Base-by-base conservation (phyloP, 2,329 filamentous ascomycete genomes). In the Coniochaeta prunicola region DNA sequence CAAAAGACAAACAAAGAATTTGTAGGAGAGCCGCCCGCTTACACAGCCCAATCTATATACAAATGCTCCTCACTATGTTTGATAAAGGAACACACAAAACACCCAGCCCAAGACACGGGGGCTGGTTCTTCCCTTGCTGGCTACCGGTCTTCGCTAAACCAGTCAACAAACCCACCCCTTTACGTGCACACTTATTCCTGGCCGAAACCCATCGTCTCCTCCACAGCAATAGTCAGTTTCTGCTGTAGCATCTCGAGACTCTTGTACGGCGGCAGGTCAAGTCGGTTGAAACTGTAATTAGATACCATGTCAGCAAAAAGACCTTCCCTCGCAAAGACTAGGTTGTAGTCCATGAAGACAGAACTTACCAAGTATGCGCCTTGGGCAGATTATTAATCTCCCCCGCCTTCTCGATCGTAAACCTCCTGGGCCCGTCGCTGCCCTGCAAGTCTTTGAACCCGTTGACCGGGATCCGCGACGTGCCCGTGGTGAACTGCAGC, bases 371-470 rank as follows among this genome's bases (percentile, higher is more conserved):
- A 67, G 94, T 99, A 73, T 99, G 94, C 61, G 92, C 94, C 77
- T 99, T 99, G 33, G 94, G 94, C 70, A 99, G 74, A 67, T 97
- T 96, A 61, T 82, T 86, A 57, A 92, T 80, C 71, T 97, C 94
- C 60, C 94, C 94, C 38, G 92, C 91, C 78, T 97, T 97, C 74
- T 99, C 94, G 73, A 99, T 97, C 0, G 94, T 99, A 69, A 99
- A 99, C 63, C 94, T 81, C 74, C 94, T 84, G 10, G 94, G 94
- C 3, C 94, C 94, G 72, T 99, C 94, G 66, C 92, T 96, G 42
- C 94, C 94, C 74, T 99, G 94, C 57, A 99, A 79, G 80, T 99
- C 94, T 78, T 99, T 99, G 84, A 99, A 99, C 8, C 94, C 94
- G 73, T 99, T 99, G 76, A 99, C 94, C 0, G 94, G 94, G 65